Conservation (phyloP, 2,329 filamentous ascomycete species). For the Rhinocladiella mackenziei region DNA sequence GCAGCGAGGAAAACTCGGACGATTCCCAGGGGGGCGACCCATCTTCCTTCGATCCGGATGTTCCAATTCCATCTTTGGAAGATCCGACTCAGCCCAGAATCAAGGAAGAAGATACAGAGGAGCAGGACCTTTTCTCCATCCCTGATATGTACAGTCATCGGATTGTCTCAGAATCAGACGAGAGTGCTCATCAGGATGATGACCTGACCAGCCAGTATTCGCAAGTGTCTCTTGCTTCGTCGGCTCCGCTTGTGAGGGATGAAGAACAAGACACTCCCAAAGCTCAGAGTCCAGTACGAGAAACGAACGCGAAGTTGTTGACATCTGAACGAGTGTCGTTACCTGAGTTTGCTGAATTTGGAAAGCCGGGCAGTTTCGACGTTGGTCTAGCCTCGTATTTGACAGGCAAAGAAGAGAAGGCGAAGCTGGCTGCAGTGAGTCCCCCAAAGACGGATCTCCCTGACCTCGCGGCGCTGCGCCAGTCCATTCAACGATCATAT, state of each 20-base stretch:
- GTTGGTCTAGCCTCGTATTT: constrained; percentile 55
- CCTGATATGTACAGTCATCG: constrained; percentile 60
- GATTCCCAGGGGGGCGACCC: constrained; percentile 28
- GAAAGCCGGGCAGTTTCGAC: constrained; percentile 50
- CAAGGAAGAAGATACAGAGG: constrained; percentile 59
- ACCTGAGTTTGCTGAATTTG: constrained; percentile 49
- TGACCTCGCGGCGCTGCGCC: constrained; percentile 36
- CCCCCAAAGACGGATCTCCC: constrained; percentile 31
- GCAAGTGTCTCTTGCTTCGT: constrained; percentile 36
- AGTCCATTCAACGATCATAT: constrained; percentile 40
- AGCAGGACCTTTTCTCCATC: constrained; percentile 63
- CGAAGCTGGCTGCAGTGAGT: constrained; percentile 17
- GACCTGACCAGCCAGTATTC: constrained; percentile 53
- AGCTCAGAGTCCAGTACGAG: constrained; percentile 32
- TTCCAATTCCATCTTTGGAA: constrained; percentile 84
- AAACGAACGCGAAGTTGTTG: constrained; percentile 5
- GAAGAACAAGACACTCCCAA: constrained; percentile 47
- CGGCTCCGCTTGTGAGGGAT: constrained; percentile 33
- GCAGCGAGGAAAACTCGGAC: constrained; percentile 39
- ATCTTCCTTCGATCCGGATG: constrained; percentile 68
- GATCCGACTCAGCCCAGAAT: constrained; percentile 47
- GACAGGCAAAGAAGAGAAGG: constrained; percentile 31
- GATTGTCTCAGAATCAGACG: constrained; percentile 38
- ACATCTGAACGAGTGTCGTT: constrained; percentile 36
- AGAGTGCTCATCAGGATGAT: constrained; percentile 38